Percentiles rank a stretch among this genome's conserved stretches.
These are phyloP conservation scores for Diaporthe destruens DNA, from an alignment of 2,329 filamentous ascomycete genomes.

Conservation along the genomic window DNA sequence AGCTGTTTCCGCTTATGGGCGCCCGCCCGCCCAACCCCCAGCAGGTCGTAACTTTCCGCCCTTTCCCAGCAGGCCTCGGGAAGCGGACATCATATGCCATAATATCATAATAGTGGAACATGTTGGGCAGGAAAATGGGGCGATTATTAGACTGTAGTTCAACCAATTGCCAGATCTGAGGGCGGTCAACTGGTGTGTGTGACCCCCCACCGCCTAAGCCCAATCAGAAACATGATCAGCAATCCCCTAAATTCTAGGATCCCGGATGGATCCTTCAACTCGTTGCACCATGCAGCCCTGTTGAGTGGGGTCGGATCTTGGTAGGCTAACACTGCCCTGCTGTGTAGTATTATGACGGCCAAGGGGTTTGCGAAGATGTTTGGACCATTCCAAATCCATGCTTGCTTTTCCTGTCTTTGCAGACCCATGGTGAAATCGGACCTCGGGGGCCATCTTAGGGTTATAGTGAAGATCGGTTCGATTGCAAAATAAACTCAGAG, in stretches of 20 bases:
- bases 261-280: neutral
- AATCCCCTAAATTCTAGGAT: neutral
- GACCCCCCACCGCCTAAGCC: neutral
- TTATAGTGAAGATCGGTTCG: neutral
- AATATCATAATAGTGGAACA: neutral
- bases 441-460: neutral
- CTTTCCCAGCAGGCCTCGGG: neutral
- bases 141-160: conserved; percentile 11
- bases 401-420: neutral
- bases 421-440: neutral
- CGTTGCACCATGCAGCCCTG: neutral
- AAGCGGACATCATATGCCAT: neutral
- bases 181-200: no score
- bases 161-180: conserved; percentile 4
- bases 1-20: conserved; percentile 8
- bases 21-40: neutral
- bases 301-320: neutral
- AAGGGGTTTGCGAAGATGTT: neutral
- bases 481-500: neutral
- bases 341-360: no score
- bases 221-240: conserved; percentile 8
- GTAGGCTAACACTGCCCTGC: neutral
- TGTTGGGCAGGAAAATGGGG: neutral
- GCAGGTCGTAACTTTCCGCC: conserved; percentile 15
- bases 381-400: neutral